Evolutionary conservation across 768 basidiomycete genomes (phyloP).

Genomic region (Tremella yokohamensis): DNA sequence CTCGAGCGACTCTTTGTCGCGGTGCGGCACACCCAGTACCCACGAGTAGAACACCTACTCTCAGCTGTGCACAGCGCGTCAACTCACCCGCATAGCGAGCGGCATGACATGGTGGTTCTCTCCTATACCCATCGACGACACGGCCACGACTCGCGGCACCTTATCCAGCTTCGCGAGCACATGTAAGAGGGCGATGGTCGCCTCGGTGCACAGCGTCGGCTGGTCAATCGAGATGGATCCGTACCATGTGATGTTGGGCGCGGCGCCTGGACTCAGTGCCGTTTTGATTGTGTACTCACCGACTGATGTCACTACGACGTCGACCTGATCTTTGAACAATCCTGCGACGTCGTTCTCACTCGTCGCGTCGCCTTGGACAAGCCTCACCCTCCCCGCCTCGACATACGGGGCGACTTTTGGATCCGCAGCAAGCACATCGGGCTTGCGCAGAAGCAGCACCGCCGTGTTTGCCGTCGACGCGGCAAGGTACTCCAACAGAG

Average conservation of each 20-base stretch:
- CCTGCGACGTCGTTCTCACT: constrained; percentile 13
- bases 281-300: constrained; percentile 15
- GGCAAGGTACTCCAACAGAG: constrained; percentile 10
- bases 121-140: constrained; percentile 27
- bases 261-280: constrained; percentile 5
- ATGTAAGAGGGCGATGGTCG: constrained; percentile 12
- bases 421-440: constrained; percentile 14
- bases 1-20: constrained; percentile 22
- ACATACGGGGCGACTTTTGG: constrained; percentile 9
- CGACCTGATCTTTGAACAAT: constrained; percentile 18
- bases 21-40: constrained; percentile 18
- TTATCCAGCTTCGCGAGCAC: constrained; percentile 8
- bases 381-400: constrained; percentile 9
- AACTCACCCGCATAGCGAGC: constrained; percentile 19
- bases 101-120: constrained; percentile 24
- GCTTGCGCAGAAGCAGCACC: constrained; percentile 21
- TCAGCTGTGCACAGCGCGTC: background rate
- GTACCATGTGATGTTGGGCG: constrained; percentile 9
- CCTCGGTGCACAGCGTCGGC: constrained; percentile 19
- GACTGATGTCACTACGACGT: constrained; percentile 24
- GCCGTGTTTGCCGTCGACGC: background rate
- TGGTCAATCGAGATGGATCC: constrained; percentile 22
- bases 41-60: constrained; percentile 17
- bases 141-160: constrained; percentile 14
- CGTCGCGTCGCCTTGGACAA: constrained; percentile 26